Evolutionary conservation across 1,139 yeast species (phyloP).

Genomic region (Taphrina communis): DNA sequence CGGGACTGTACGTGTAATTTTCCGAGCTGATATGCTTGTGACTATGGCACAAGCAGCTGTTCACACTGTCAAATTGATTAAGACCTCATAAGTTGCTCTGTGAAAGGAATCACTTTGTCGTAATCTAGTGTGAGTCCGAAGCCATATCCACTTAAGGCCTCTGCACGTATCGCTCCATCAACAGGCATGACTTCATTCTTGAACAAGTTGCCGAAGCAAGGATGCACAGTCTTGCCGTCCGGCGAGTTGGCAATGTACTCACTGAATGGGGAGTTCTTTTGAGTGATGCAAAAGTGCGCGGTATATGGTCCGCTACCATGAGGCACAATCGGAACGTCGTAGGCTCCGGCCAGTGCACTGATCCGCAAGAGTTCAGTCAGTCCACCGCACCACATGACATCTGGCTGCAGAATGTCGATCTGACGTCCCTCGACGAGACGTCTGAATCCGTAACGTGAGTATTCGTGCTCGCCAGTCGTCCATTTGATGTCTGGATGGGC

Average conservation of each 20-base stretch:
- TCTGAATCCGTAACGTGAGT: constrained; percentile 60
- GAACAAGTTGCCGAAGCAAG: constrained; percentile 59
- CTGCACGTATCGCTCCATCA: constrained; percentile 50
- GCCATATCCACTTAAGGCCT: constrained; percentile 9
- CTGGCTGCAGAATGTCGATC: constrained; percentile 59
- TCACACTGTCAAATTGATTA: not conserved
- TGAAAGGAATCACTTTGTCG: constrained; percentile 21
- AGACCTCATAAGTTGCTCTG: not conserved
- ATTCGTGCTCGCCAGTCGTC: constrained; percentile 62
- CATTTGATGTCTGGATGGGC: constrained; percentile 58
- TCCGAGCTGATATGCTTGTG: too few species aligned
- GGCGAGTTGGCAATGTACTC: constrained; percentile 61
- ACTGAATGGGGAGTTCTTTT: constrained; percentile 60
- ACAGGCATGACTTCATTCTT: constrained; percentile 58
- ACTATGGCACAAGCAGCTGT: too few species aligned
- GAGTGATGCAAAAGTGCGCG: constrained; percentile 59
- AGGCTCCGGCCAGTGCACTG: constrained; percentile 60
- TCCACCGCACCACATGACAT: constrained; percentile 63
- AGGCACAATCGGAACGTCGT: constrained; percentile 61
- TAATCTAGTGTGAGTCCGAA: constrained; percentile 9
- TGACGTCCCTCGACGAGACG: constrained; percentile 59
- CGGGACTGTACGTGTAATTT: too few species aligned
- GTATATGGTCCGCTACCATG: constrained; percentile 62
- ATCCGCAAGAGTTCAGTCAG: constrained; percentile 58
- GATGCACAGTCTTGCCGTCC: constrained; percentile 56